Evolutionary conservation across 1,284 basidiomycete species (phyloP), one percentile per base, ranked within the genome.

Genomic region (Ustilago tritici): DNA sequence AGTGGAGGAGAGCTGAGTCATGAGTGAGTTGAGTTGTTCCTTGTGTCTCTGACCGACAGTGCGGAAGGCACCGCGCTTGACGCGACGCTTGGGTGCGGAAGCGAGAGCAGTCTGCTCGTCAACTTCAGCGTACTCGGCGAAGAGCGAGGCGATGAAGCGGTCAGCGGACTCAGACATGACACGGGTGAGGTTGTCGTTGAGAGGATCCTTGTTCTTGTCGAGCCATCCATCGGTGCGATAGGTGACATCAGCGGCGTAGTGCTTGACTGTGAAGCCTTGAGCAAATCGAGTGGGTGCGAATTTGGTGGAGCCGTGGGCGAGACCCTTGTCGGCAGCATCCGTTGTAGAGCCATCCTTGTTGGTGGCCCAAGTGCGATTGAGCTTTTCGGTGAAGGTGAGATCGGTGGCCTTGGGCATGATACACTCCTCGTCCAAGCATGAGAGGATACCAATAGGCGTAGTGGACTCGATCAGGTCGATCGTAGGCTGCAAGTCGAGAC

Each of bases 391-490:
- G 87, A 99, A 98, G 0, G 95, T 98, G 58, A 91, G 87, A 86
- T 99, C 97, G 8, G 93, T 95, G 3, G 96, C 97, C 87, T 94
- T 95, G 52, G 97, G 97, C 96, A 99, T 99, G 87, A 99, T 99
- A 85, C 95, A 99, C 83, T 98, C 97, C 86, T 99, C 97, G 86
- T 99, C 97, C 55, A 99, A 89, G 79, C 93, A 92, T 72, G 94
- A 95, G 46, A 99, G 90, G 65, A 99, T 93, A 70, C 97, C 97
- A 78, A 99, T 95, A 1, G 89, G 89, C 15, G 75, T 77, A 8
- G 78, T 76, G 0, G 92, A 90, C 87, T 99, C 97, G 82, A 99
- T 99, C 62, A 99, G 91, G 85, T 99, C 96, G 86, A 99, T 99
- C 0, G 97, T 99, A 0, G 97, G 96, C 86, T 99, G 97, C 9